Base-by-base conservation (phyloP, 179 eudicot genomes). In the Spinacia oleracea region DNA sequence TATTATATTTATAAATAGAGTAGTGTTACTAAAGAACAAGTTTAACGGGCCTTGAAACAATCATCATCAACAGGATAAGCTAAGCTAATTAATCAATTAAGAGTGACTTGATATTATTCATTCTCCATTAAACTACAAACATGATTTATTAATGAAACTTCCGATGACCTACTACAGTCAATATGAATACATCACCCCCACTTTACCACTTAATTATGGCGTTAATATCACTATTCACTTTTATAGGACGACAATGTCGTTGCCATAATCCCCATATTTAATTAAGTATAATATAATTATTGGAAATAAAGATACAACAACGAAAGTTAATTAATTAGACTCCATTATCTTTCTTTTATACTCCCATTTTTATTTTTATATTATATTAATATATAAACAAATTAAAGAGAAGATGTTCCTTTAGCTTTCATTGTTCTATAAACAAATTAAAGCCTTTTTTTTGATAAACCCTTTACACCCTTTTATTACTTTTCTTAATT, bases 381-480 rank as follows among this genome's bases (percentile, higher is more conserved):
- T n/a, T n/a, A n/a, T n/a, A n/a, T n/a, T n/a, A n/a, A n/a, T n/a
- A n/a, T n/a, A n/a, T n/a, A n/a, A n/a, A n/a, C n/a, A n/a, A n/a
- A n/a, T n/a, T n/a, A n/a, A n/a, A n/a, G n/a, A n/a, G n/a, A n/a
- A n/a, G n/a, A n/a, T n/a, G n/a, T n/a, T n/a, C n/a, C n/a, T n/a
- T n/a, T n/a, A n/a, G n/a, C n/a, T n/a, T n/a, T n/a, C n/a, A n/a
- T n/a, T n/a, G n/a, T n/a, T n/a, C n/a, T n/a, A n/a, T n/a, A n/a
- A n/a, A n/a, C n/a, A n/a, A n/a, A n/a, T n/a, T n/a, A n/a, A n/a
- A n/a, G n/a, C n/a, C n/a, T n/a, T n/a, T n/a, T 78, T 79, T 70
- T 56, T 66, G 85, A 83, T 72, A 79, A 79, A 75, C 78, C 83
- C 79, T 62, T 70, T 43, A 76, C 83, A 79, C 80, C 83, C 74